These are phyloP conservation scores for Pichia sp. DNA, from an alignment of 1,139 yeast species.

Conservation along the genomic window DNA sequence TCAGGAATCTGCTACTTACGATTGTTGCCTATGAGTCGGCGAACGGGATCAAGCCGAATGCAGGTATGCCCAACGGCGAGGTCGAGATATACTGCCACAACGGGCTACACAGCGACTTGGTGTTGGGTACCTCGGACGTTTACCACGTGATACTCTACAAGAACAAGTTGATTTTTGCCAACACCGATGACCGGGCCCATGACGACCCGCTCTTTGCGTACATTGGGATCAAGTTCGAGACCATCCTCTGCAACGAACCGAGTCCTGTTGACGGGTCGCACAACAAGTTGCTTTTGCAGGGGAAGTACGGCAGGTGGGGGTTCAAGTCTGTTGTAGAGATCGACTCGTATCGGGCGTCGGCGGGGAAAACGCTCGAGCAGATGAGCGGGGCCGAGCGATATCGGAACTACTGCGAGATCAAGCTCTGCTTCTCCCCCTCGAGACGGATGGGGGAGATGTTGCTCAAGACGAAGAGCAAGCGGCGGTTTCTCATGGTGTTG, in stretches of 20 bases:
- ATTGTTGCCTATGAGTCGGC: conserved; percentile 14
- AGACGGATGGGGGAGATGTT: not conserved
- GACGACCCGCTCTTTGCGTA: conserved; percentile 13
- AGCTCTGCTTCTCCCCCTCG: conserved; percentile 6
- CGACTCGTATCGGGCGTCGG: conserved; percentile 11
- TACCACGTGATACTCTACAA: conserved; percentile 18
- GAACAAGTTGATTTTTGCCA: conserved; percentile 17
- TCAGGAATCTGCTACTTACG: conserved; percentile 9
- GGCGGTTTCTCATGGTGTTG: not conserved
- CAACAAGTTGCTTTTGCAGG: conserved; percentile 15
- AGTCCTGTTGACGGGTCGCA: conserved; percentile 14
- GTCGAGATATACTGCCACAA: conserved; percentile 18
- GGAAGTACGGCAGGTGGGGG: conserved; percentile 14
- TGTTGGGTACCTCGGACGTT: conserved; percentile 3
- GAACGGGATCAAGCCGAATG: not conserved
- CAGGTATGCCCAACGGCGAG: not conserved
- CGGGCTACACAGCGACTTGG: conserved; percentile 19
- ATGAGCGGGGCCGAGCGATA: conserved; percentile 1
- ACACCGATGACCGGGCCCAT: conserved; percentile 12
- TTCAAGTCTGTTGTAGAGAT: conserved; percentile 18
- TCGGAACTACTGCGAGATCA: conserved; percentile 15
- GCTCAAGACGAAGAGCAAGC: not conserved
- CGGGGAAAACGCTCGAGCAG: conserved; percentile 1
- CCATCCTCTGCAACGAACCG: conserved; percentile 7
- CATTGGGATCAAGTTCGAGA: conserved; percentile 21